Evolutionary conservation across 805 yeast species (phyloP).

Genomic region (Monosporozyma solicola): DNA sequence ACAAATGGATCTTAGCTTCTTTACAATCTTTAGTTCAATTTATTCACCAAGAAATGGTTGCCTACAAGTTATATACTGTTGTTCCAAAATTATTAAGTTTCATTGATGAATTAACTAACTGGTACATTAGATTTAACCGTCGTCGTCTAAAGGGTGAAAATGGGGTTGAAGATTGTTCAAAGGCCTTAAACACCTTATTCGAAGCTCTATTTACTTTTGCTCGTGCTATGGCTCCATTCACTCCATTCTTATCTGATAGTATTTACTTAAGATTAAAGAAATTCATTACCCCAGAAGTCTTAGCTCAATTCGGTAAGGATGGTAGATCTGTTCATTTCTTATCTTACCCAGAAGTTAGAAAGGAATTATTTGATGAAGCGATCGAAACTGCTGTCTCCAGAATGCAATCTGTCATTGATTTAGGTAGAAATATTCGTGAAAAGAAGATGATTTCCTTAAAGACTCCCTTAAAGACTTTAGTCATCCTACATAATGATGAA

Average conservation of each 20-base stretch:
- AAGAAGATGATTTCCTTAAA: slow-evolving; percentile 88
- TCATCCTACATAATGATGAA: slow-evolving; percentile 73
- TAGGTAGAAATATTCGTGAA: slow-evolving; percentile 95
- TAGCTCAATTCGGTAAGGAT: slow-evolving; percentile 47
- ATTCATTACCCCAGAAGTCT: slow-evolving; percentile 50
- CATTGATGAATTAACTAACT: slow-evolving; percentile 92
- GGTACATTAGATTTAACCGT: slow-evolving; percentile 98
- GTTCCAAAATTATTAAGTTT: slow-evolving; percentile 84
- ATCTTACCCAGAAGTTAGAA: slow-evolving; percentile 76
- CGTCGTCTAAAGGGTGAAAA: slow-evolving; percentile 94
- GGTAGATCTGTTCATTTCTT: slow-evolving; percentile 87
- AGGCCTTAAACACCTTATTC: slow-evolving; percentile 83
- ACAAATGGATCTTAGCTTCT: slow-evolving; percentile 94
- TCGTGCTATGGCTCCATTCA: slow-evolving; percentile 98
- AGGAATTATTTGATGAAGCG: slow-evolving; percentile 68
- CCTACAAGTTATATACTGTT: slow-evolving; percentile 88
- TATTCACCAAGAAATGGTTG: slow-evolving; percentile 84
- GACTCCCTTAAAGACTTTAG: slow-evolving; percentile 84
- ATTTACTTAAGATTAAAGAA: slow-evolving; percentile 69
- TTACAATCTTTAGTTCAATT: slow-evolving; percentile 80
- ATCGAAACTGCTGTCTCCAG: slow-evolving; percentile 85
- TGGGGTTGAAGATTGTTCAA: slow-evolving; percentile 73
- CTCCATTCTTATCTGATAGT: slow-evolving; percentile 90
- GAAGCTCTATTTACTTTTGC: slow-evolving; percentile 83
- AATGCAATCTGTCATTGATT: slow-evolving; percentile 94